A percentile compares a stretch with the other conserved stretches of the same genome.
Conservation (phyloP, 1,284 basidiomycete genomes). For the Rhodotorula sp. region DNA sequence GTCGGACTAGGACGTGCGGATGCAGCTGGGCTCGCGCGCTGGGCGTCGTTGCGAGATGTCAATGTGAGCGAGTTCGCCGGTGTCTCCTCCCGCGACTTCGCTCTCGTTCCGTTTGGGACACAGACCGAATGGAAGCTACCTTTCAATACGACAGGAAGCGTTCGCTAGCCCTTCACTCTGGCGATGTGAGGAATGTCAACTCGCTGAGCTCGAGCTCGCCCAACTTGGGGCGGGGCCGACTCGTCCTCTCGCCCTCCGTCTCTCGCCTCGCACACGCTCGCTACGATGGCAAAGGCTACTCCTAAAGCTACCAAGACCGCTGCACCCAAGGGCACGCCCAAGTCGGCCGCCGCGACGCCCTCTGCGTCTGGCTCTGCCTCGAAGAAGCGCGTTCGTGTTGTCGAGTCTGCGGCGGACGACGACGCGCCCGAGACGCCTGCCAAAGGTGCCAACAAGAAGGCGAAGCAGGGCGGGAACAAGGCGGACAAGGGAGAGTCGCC, state of each 20-base stretch:
- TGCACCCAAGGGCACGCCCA: slow-evolving; percentile 16
- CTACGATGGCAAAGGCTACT: slow-evolving; percentile 21
- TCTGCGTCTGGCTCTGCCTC: slow-evolving; percentile 6
- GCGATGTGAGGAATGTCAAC: background rate
- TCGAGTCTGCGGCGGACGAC: slow-evolving; percentile 5
- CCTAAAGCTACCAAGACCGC: slow-evolving; percentile 16
- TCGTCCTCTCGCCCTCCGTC: background rate
- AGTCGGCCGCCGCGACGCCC: slow-evolving; percentile 4
- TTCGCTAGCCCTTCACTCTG: no score
- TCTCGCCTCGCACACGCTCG: no score
- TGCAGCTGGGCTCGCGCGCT: background rate
- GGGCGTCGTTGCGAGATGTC: background rate
- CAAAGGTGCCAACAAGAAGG: slow-evolving; percentile 21
- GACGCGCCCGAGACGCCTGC: slow-evolving; percentile 5
- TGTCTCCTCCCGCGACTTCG: no score
- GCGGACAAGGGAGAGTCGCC: slow-evolving; percentile 15
- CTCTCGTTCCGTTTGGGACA: no score
- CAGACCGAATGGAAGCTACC: no score
- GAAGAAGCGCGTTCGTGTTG: slow-evolving; percentile 38
- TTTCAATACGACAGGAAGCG: no score
- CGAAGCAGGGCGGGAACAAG: background rate
- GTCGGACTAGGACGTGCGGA: slow-evolving; percentile 4
- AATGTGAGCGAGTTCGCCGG: no score
- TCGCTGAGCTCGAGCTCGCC: background rate
- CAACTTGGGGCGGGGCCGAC: background rate